phyloP scores from a whole-genome alignment of 345 rosid genomes.

The Sisymbrium irio region DNA sequence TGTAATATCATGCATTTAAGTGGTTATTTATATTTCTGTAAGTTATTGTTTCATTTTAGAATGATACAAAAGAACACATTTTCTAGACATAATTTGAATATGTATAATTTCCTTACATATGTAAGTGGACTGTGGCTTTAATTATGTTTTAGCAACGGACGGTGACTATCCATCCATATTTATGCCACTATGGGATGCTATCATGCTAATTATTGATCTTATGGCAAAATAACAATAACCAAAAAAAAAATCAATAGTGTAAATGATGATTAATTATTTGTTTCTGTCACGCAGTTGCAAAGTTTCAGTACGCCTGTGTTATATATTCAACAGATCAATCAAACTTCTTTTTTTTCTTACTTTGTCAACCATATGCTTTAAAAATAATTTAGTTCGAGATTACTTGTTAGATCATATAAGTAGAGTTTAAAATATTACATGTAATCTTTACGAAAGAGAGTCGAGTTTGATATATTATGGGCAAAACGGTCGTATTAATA shows the following conservation, averaged over 20 bases:
- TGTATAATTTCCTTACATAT: neutral
- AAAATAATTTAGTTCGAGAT: neutral
- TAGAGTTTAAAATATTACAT: neutral
- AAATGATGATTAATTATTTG: neutral
- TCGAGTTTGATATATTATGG: neutral
- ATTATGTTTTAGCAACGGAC: conserved; percentile 6
- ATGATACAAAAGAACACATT: neutral
- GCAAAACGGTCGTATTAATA: neutral
- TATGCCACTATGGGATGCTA: neutral
- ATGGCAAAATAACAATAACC: neutral
- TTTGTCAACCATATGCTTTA: neutral
- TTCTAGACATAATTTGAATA: neutral
- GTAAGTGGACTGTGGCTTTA: conserved; percentile 12
- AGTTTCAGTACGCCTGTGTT: neutral
- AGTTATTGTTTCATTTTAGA: neutral
- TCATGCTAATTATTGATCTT: neutral
- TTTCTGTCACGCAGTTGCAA: neutral
- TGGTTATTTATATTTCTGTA: neutral
- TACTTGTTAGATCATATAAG: neutral
- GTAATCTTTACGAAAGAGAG: neutral
- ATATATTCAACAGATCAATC: neutral
- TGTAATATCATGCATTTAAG: neutral
- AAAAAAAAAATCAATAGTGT: neutral
- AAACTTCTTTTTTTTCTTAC: neutral
- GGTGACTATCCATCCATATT: conserved; percentile 2